Percentiles rank a stretch among this genome's conserved stretches.
These are phyloP conservation scores for Starmerella gropengiesseri DNA, from an alignment of 805 yeast species.

Conservation along the genomic window DNA sequence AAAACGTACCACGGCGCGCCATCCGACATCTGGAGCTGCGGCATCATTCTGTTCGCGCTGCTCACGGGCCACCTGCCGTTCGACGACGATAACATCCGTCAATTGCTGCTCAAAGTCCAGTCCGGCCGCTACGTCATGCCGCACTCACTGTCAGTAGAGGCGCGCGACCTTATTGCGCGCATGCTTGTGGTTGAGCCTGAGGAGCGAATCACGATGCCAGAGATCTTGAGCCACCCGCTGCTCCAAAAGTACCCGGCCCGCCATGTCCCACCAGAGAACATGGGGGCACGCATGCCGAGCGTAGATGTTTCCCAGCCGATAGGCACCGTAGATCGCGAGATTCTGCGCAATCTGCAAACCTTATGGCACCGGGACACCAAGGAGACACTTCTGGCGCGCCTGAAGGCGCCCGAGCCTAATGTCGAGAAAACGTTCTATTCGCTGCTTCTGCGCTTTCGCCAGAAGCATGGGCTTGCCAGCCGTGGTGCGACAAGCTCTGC, in stretches of 20 bases:
- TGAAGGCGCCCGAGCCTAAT: conserved; percentile 47
- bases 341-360: conserved; percentile 63
- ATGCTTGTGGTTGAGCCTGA: conserved; percentile 79
- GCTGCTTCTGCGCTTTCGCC: conserved; percentile 58
- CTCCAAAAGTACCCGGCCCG: conserved; percentile 49
- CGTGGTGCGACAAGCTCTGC: conserved; percentile 2
- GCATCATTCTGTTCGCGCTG: conserved; percentile 85
- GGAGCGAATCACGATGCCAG: conserved; percentile 65
- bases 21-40: conserved; percentile 97
- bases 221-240: conserved; percentile 71
- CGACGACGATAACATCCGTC: conserved; percentile 90
- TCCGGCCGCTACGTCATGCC: conserved; percentile 82
- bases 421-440: conserved; percentile 77
- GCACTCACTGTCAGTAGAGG: conserved; percentile 63
- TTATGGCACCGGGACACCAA: conserved; percentile 70
- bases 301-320: conserved; percentile 30
- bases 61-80: conserved; percentile 93
- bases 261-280: conserved; percentile 21
- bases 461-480: conserved; percentile 39
- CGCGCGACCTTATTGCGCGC: conserved; percentile 68
- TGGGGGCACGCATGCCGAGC: conserved; percentile 8
- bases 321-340: conserved; percentile 58
- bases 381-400: conserved; percentile 40
- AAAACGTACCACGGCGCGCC: conserved; percentile 93
- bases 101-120: conserved; percentile 79